These are phyloP conservation scores for Phytophthora sp. DNA, from an alignment of 352 stramenopile genomes.

Conservation along the genomic window DNA sequence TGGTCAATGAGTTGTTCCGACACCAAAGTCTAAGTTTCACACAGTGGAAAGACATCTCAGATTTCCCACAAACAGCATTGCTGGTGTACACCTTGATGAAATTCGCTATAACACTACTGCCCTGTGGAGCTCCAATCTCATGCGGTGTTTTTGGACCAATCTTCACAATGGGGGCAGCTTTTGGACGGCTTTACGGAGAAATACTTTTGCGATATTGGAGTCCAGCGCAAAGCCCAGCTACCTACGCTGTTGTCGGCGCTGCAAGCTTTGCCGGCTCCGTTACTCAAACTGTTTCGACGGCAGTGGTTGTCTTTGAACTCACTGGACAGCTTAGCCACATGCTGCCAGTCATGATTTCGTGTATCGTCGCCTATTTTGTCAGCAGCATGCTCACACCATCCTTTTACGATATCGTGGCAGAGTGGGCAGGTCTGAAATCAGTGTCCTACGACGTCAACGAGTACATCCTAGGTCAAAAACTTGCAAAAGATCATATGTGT, in stretches of 20 bases:
- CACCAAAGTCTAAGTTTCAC: slow-evolving; percentile 65
- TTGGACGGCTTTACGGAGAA: slow-evolving; percentile 81
- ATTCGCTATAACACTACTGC: slow-evolving; percentile 74
- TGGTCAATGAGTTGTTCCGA: slow-evolving; percentile 86
- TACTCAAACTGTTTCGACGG: slow-evolving; percentile 90
- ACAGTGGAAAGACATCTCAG: slow-evolving; percentile 68
- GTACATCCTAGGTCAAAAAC: slow-evolving; percentile 73
- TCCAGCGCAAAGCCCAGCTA: slow-evolving; percentile 69
- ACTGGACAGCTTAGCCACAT: slow-evolving; percentile 86
- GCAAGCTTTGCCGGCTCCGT: slow-evolving; percentile 91
- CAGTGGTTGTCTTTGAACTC: slow-evolving; percentile 89
- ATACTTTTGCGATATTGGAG: slow-evolving; percentile 74
- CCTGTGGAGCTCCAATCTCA: slow-evolving; percentile 77
- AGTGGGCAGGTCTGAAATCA: slow-evolving; percentile 73
- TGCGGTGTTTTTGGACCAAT: slow-evolving; percentile 84
- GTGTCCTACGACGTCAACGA: slow-evolving; percentile 87
- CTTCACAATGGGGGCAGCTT: slow-evolving; percentile 81
- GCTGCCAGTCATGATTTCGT: slow-evolving; percentile 85
- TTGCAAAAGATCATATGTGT: slow-evolving; percentile 73
- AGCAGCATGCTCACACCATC: slow-evolving; percentile 75
- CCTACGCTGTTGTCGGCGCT: slow-evolving; percentile 93
- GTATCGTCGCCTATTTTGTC: slow-evolving; percentile 88
- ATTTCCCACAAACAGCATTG: slow-evolving; percentile 65
- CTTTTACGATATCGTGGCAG: slow-evolving; percentile 86
- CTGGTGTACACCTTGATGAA: slow-evolving; percentile 79